Conservation (phyloP, 768 basidiomycete species). For the Xanthoconium stramineum region DNA sequence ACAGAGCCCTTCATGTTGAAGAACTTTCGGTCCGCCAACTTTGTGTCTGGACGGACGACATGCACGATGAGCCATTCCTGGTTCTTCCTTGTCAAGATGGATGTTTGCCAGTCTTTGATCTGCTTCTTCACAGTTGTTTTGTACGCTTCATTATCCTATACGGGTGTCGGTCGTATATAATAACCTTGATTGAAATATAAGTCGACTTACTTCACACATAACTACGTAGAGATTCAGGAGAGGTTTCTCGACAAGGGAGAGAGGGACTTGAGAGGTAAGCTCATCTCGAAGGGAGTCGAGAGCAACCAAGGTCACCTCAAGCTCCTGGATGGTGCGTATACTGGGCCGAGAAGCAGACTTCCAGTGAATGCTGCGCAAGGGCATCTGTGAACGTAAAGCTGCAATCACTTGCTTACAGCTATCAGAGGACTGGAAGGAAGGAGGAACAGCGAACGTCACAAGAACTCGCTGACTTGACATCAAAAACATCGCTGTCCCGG, state of each 20-base stretch:
- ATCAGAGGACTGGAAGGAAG: constrained; percentile 61
- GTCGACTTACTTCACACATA: constrained; percentile 74
- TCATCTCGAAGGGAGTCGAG: constrained; percentile 71
- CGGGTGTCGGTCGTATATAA: constrained; percentile 1
- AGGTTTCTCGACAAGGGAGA: constrained; percentile 80
- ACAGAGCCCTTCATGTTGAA: constrained; percentile 85
- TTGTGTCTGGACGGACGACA: constrained; percentile 70
- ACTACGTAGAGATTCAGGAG: constrained; percentile 84
- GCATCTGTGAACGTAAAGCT: constrained; percentile 68
- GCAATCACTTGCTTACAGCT: constrained; percentile 69
- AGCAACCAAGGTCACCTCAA: constrained; percentile 71
- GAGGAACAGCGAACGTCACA: constrained; percentile 65
- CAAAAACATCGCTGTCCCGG: constrained; percentile 14
- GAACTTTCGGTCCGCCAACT: constrained; percentile 57
- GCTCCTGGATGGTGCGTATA: constrained; percentile 83
- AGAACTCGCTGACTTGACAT: constrained; percentile 53
- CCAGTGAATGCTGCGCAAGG: constrained; percentile 92
- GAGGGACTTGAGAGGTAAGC: constrained; percentile 69
- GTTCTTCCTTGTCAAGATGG: constrained; percentile 63
- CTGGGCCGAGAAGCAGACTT: constrained; percentile 68
- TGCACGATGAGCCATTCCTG: constrained; percentile 95
- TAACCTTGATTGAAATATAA: neutral
- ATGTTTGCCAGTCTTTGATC: constrained; percentile 87
- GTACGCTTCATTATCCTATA: constrained; percentile 69
- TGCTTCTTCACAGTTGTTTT: constrained; percentile 74